A percentile compares a stretch with the other conserved stretches of the same genome.
These are phyloP conservation scores for Dalbergia cultrata DNA, from an alignment of 306 rosid genomes.

Conservation along the genomic window DNA sequence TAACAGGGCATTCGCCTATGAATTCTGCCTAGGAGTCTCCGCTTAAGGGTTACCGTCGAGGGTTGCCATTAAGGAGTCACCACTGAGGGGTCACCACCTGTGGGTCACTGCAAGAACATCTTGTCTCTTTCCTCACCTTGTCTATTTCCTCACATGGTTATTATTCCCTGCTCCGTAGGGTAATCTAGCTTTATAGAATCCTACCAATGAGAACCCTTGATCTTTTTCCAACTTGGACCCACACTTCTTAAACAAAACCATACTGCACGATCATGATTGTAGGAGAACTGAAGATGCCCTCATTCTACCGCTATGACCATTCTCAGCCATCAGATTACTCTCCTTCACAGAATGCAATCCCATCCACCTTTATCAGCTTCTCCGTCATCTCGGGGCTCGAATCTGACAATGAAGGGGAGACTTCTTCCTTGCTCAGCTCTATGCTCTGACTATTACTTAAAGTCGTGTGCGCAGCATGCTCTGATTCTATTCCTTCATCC, in stretches of 20 bases:
- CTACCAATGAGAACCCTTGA: conserved; percentile 69
- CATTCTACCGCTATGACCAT: conserved; percentile 66
- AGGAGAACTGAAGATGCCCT: conserved; percentile 83
- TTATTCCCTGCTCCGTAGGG: conserved; percentile 61
- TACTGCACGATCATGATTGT: conserved; percentile 85
- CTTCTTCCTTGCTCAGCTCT: conserved; percentile 84
- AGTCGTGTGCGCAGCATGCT: conserved; percentile 35
- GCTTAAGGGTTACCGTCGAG: too few relatives aligned
- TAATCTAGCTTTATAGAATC: conserved; percentile 69
- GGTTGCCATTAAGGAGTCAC: too few relatives aligned
- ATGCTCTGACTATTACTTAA: conserved; percentile 50
- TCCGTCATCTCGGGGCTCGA: conserved; percentile 94
- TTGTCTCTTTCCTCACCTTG: conserved; percentile 56
- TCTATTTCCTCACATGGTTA: conserved; percentile 48
- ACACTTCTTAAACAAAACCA: conserved; percentile 79
- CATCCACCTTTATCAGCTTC: conserved; percentile 80
- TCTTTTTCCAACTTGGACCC: conserved; percentile 63
- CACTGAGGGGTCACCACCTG: too few relatives aligned
- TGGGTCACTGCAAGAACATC: too few relatives aligned
- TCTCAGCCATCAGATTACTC: conserved; percentile 62
- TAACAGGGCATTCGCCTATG: too few relatives aligned
- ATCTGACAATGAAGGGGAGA: conserved; percentile 97
- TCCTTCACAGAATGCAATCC: conserved; percentile 48
- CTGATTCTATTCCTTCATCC: conserved; percentile 38
- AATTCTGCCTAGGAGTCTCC: too few relatives aligned